These are phyloP conservation scores for Aspergillus indologenus DNA, from an alignment of 495 filamentous ascomycete genomes.

Conservation along the genomic window DNA sequence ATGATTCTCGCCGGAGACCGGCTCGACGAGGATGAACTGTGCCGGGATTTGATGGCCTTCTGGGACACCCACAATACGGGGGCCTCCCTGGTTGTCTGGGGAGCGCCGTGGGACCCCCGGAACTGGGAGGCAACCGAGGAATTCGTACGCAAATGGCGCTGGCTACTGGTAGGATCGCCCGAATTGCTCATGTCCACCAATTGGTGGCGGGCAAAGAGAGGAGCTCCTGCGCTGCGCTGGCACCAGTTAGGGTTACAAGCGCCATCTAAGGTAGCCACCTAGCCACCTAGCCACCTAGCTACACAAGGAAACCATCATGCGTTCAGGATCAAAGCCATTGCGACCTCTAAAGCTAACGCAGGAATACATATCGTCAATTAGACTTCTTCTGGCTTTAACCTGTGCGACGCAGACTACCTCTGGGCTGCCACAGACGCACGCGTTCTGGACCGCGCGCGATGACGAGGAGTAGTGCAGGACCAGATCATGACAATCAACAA, in stretches of 20 bases:
- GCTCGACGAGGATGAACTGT: slow-evolving; percentile 35
- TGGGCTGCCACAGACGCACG: too few relatives aligned
- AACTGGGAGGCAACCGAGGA: slow-evolving; percentile 33
- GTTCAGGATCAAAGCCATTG: too few relatives aligned
- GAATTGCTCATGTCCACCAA: slow-evolving; percentile 25
- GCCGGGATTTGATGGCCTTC: slow-evolving; percentile 31
- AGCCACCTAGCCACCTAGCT: too few relatives aligned
- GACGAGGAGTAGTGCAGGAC: slow-evolving; percentile 31
- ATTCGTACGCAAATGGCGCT: slow-evolving; percentile 30
- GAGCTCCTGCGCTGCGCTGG: slow-evolving; percentile 12
- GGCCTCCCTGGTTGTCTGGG: slow-evolving; percentile 34
- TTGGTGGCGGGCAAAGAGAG: slow-evolving; percentile 22
- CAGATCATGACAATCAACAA: slow-evolving; percentile 53
- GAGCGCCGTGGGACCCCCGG: slow-evolving; percentile 22
- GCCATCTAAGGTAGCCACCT: neutral
- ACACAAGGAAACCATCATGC: too few relatives aligned
- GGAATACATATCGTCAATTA: too few relatives aligned
- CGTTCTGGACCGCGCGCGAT: too few relatives aligned
- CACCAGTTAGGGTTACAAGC: neutral
- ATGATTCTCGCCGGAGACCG: slow-evolving; percentile 26
- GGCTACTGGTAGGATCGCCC: slow-evolving; percentile 22
- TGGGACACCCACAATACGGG: slow-evolving; percentile 26
- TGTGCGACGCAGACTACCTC: too few relatives aligned
- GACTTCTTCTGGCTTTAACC: too few relatives aligned
- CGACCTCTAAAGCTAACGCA: too few relatives aligned